phyloP scores from a whole-genome alignment of 441 rosid species.

The Codiaeum variegatum region DNA sequence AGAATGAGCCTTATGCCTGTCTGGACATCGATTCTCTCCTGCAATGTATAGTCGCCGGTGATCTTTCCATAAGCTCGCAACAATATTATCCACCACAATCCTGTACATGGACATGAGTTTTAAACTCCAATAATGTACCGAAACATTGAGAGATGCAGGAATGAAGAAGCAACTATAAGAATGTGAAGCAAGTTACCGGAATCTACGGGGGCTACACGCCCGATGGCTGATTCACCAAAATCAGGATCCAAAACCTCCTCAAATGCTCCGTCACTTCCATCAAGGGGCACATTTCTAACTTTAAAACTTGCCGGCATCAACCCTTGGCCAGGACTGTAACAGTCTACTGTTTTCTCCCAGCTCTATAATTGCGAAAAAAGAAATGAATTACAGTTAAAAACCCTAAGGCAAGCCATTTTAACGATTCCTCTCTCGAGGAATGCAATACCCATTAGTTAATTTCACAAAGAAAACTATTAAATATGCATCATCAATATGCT shows the following conservation, averaged over 20 bases:
- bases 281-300: constrained; percentile 65
- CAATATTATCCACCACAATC: constrained; percentile 92
- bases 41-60: constrained; percentile 71
- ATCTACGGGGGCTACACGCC: constrained; percentile 98
- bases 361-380: constrained; percentile 47
- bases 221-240: constrained; percentile 95
- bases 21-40: constrained; percentile 90
- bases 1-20: constrained; percentile 84
- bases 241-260: constrained; percentile 91
- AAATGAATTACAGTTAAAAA: constrained; percentile 4
- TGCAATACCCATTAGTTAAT: neutral
- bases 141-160: constrained; percentile 3
- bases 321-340: constrained; percentile 94
- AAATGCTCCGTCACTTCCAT: constrained; percentile 51
- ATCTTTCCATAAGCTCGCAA: constrained; percentile 90
- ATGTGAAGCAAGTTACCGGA: constrained; percentile 45
- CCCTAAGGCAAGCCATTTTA: too few species aligned
- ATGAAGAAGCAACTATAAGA: neutral
- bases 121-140: constrained; percentile 8
- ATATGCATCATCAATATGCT: neutral
- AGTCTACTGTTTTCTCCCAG: constrained; percentile 99
- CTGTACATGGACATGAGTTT: constrained; percentile 26
- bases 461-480: neutral
- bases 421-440: neutral
- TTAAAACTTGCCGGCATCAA: constrained; percentile 97